phyloP scores from a whole-genome alignment of 352 stramenopile species.

The Globisporangium apiculatum region DNA sequence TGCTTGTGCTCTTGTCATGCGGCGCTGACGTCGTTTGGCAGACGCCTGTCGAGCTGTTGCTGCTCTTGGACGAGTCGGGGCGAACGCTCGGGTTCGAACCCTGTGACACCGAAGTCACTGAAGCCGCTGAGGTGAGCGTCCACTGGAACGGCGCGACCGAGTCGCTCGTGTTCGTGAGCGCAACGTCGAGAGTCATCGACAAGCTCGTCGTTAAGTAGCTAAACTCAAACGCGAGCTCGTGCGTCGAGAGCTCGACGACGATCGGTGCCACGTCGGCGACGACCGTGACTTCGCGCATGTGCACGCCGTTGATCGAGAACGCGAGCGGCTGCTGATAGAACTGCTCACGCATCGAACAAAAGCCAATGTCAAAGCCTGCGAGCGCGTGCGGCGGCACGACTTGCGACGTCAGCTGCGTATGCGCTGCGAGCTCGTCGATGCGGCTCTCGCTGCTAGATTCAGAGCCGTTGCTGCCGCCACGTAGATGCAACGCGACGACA shows the following conservation, averaged over 20 bases:
- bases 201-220: conserved; percentile 37
- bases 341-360: conserved; percentile 66
- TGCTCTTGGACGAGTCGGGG: conserved; percentile 62
- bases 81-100: conserved; percentile 6
- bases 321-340: conserved; percentile 82
- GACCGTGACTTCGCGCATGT: conserved; percentile 79
- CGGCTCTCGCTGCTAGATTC: conserved; percentile 13
- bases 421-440: conserved; percentile 50
- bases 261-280: conserved; percentile 89
- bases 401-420: conserved; percentile 59
- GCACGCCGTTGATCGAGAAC: conserved; percentile 80
- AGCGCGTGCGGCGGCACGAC: conserved; percentile 73
- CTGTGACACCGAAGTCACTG: neutral
- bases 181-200: conserved; percentile 49
- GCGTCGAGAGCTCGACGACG: conserved; percentile 52
- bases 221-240: conserved; percentile 77
- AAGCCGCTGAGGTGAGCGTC: conserved; percentile 19
- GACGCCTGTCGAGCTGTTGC: neutral
- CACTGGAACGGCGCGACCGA: conserved; percentile 83
- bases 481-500: conserved; percentile 53
- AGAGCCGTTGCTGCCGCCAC: conserved; percentile 1
- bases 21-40: conserved; percentile 11
- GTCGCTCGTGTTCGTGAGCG: conserved; percentile 89
- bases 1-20: conserved; percentile 9
- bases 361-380: conserved; percentile 89